Percentiles rank a stretch among this genome's conserved stretches.
These are phyloP conservation scores for Auricularia heimuer DNA, from an alignment of 768 basidiomycete genomes.

Conservation along the genomic window DNA sequence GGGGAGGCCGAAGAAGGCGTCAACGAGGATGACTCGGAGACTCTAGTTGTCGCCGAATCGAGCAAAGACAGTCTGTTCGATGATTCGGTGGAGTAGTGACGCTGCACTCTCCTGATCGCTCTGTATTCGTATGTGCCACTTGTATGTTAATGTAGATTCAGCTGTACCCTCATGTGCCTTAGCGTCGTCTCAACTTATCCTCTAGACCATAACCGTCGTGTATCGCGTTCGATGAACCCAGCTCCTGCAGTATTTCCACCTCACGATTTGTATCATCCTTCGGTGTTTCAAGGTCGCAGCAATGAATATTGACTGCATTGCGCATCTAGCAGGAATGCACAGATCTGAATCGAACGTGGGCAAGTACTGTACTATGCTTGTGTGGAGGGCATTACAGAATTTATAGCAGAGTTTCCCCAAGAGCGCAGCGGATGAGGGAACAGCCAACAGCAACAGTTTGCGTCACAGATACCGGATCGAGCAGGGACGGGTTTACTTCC, in stretches of 20 bases:
- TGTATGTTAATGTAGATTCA: too few species aligned
- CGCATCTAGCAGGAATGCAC: too few species aligned
- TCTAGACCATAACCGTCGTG: too few species aligned
- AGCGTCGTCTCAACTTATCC: too few species aligned
- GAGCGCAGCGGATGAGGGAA: conserved; percentile 69
- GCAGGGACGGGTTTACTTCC: conserved; percentile 96
- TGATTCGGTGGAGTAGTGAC: neutral
- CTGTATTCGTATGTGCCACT: neutral
- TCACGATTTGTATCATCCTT: neutral
- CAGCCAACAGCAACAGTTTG: conserved; percentile 90
- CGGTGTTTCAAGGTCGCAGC: neutral
- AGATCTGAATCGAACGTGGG: too few species aligned
- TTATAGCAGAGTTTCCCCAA: conserved; percentile 42
- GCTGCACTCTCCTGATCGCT: neutral
- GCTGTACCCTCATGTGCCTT: too few species aligned
- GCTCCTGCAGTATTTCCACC: neutral
- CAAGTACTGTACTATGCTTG: neutral
- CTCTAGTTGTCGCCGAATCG: neutral
- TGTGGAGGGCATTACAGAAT: neutral
- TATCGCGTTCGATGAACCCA: too few species aligned
- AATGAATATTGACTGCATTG: too few species aligned
- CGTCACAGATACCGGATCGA: conserved; percentile 59
- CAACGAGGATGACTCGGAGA: neutral
- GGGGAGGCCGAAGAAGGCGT: neutral
- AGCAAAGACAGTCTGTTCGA: neutral